Base-by-base conservation (phyloP, 768 basidiomycete genomes). In the Phanerochaete carnosa region DNA sequence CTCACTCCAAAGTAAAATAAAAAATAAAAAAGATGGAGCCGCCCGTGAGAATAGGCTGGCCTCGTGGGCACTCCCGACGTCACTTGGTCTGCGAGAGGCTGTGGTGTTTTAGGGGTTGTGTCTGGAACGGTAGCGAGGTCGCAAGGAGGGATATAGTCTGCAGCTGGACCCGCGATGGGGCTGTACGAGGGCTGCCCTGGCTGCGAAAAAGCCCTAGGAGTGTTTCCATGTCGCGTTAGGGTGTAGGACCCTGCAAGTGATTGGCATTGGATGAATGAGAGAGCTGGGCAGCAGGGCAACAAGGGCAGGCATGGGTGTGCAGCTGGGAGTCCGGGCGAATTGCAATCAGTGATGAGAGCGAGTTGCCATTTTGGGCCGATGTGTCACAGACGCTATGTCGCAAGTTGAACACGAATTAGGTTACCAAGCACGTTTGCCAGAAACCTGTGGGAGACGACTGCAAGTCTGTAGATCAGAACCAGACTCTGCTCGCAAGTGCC, bases 311-410 rank as follows among this genome's bases (percentile, higher is more conserved):
- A n/a, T n/a, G n/a, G n/a, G n/a, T n/a, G n/a, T n/a, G n/a, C n/a
- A n/a, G n/a, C n/a, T n/a, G n/a, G n/a, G n/a, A n/a, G n/a, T n/a
- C n/a, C n/a, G n/a, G n/a, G n/a, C n/a, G n/a, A n/a, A n/a, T n/a
- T n/a, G n/a, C 13, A 6, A 35, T 35, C 33, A 35, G 33, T 13
- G 33, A 35, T 57, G 26, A 11, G 45, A 57, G 28, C 28, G 56
- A 39, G 35, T 33, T 57, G 43, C 56, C 56, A 23, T 57, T 57
- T 47, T 43, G 8, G 49, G 49, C 33, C 22, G 47, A 26, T 57
- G 56, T 46, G 45, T 57, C 43, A 57, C 45, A 45, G 56, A 28
- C 43, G n/a, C n/a, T n/a, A n/a, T n/a, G n/a, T n/a, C n/a, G n/a
- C n/a, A n/a, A n/a, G n/a, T n/a, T n/a, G n/a, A n/a, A n/a, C n/a